A percentile compares a stretch with the other conserved stretches of the same genome.
Conservation (phyloP, 306 rosid genomes). For the Vigna unguiculata region DNA sequence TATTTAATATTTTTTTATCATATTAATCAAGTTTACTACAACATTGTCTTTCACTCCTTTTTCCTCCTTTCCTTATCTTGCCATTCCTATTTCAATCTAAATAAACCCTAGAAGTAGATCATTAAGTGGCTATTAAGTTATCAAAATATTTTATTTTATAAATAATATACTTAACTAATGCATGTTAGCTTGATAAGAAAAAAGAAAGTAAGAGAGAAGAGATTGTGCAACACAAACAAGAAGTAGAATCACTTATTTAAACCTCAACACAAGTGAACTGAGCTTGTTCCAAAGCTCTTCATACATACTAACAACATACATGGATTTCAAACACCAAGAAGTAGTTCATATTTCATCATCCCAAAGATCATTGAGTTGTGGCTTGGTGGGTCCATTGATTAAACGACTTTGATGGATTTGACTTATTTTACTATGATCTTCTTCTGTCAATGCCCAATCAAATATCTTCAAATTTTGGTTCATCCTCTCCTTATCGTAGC, state of each 20-base stretch:
- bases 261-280: background rate
- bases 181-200: no score
- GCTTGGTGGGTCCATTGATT: constrained; percentile 63
- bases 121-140: no score
- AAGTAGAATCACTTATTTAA: background rate
- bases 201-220: no score
- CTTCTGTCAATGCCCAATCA: constrained; percentile 56
- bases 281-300: background rate
- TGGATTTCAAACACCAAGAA: background rate
- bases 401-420: constrained; percentile 52
- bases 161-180: no score
- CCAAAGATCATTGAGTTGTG: constrained; percentile 53
- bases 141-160: no score
- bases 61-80: no score
- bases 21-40: no score
- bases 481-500: constrained; percentile 66
- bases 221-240: no score
- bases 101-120: no score
- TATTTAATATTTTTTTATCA: no score
- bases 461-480: constrained; percentile 56
- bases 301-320: background rate
- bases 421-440: constrained; percentile 49
- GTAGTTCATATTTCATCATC: constrained; percentile 49
- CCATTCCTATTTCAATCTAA: no score
- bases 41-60: no score